Evolutionary conservation across 805 yeast species (phyloP).

Genomic region (Metschnikowia santaceciliae): DNA sequence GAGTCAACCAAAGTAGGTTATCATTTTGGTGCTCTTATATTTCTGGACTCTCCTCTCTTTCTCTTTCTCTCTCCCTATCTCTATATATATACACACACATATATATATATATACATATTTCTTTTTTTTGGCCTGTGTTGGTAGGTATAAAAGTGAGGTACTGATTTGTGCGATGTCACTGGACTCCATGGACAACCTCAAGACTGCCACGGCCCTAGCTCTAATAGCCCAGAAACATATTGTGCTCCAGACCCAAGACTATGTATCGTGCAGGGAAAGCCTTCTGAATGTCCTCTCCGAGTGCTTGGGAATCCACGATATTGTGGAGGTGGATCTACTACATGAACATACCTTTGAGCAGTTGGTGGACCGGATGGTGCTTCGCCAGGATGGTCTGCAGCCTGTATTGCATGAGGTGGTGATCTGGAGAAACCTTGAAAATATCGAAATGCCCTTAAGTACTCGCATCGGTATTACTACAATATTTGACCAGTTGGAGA

Average conservation of each 20-base stretch:
- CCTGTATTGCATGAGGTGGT: slow-evolving; percentile 13
- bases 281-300: background rate
- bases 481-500: slow-evolving; percentile 13
- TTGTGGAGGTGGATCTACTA: slow-evolving; percentile 16
- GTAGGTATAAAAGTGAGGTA: no score
- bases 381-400: slow-evolving; percentile 2
- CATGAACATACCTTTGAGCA: slow-evolving; percentile 6
- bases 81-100: no score
- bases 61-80: no score
- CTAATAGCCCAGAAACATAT: slow-evolving; percentile 12
- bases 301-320: slow-evolving; percentile 3
- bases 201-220: slow-evolving; percentile 14
- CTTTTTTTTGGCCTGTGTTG: no score
- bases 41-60: no score
- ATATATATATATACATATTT: no score
- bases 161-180: background rate
- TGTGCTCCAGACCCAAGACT: slow-evolving; percentile 10
- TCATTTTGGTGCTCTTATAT: no score
- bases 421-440: slow-evolving; percentile 17
- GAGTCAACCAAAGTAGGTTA: no score
- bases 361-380: slow-evolving; percentile 11
- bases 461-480: slow-evolving; percentile 6
- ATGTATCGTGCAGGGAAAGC: slow-evolving; percentile 5
- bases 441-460: slow-evolving; percentile 2
- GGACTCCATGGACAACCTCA: slow-evolving; percentile 14